Conservation (phyloP, 441 rosid genomes). For the Gossypium lobatum region DNA sequence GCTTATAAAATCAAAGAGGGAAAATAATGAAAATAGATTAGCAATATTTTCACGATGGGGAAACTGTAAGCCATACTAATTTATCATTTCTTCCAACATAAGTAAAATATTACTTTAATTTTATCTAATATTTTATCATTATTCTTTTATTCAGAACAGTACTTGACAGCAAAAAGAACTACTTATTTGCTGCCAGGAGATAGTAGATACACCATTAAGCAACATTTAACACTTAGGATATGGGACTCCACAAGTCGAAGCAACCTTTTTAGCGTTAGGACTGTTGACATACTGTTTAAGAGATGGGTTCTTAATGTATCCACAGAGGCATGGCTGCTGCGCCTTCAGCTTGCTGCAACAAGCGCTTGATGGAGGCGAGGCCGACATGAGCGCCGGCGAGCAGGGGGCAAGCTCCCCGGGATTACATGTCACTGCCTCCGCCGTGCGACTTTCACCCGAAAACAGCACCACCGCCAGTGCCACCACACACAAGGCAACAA, state of each 20-base stretch:
- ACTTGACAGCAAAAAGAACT: neutral
- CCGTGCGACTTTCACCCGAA: conserved; percentile 4
- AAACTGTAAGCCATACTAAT: neutral
- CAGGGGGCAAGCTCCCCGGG: conserved; percentile 31
- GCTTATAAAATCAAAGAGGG: too few species aligned
- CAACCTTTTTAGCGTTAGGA: conserved; percentile 35
- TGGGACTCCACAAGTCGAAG: conserved; percentile 27
- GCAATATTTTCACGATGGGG: neutral
- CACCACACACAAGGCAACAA: neutral
- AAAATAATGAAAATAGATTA: neutral
- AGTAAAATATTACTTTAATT: neutral
- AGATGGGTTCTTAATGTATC: conserved; percentile 30
- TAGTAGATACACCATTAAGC: neutral
- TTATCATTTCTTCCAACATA: neutral
- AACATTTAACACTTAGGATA: conserved; percentile 30
- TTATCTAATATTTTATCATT: neutral
- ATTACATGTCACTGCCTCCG: conserved; percentile 23
- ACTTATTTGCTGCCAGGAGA: neutral
- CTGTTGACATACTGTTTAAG: conserved; percentile 27
- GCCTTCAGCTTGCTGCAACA: conserved; percentile 42
- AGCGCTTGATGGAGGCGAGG: conserved; percentile 19
- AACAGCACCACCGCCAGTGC: conserved; percentile 13
- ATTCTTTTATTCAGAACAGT: neutral
- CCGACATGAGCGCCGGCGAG: conserved; percentile 15
- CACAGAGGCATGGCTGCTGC: conserved; percentile 42